Evolutionary conservation across 176 grass and related monocot species (phyloP).

Genomic region (Poa annua): DNA sequence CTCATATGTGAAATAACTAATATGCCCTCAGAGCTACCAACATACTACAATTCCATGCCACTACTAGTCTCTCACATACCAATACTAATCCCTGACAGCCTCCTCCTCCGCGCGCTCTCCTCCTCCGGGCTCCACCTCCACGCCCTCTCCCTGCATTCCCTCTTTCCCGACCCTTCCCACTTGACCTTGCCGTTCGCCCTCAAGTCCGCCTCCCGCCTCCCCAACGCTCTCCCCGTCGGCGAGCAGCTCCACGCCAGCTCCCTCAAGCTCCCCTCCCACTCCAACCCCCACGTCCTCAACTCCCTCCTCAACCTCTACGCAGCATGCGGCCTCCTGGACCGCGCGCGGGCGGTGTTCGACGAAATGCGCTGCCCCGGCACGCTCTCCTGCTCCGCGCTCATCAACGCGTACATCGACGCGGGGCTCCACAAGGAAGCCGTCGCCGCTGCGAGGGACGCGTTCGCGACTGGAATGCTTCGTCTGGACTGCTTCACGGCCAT

Average conservation of each 20-base stretch:
- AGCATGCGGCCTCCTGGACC: slow-evolving; percentile 35
- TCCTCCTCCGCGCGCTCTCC: slow-evolving; percentile 52
- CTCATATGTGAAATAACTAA: too few species aligned
- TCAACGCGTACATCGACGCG: too few species aligned
- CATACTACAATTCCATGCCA: too few species aligned
- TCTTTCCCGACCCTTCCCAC: slow-evolving; percentile 43
- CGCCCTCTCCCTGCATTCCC: slow-evolving; percentile 44
- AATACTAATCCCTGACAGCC: too few species aligned
- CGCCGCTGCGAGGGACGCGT: too few species aligned
- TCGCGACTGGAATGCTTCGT: too few species aligned
- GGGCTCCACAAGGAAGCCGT: too few species aligned
- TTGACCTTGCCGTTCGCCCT: slow-evolving; percentile 59
- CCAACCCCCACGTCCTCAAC: slow-evolving; percentile 51
- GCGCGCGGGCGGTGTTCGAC: slow-evolving; percentile 53
- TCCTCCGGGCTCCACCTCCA: slow-evolving; percentile 45
- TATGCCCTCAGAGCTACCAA: too few species aligned
- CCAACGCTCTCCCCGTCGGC: slow-evolving; percentile 27
- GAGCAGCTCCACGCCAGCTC: slow-evolving; percentile 48
- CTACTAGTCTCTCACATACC: too few species aligned
- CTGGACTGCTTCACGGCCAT: too few species aligned
- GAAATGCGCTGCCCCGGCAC: slow-evolving; percentile 44
- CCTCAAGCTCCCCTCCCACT: slow-evolving; percentile 52
- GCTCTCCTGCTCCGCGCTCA: too few species aligned
- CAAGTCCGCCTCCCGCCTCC: slow-evolving; percentile 61
- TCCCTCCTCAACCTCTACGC: slow-evolving; percentile 53